phyloP scores from a whole-genome alignment of 1,139 yeast species.

The Kodamaea fungicola region DNA sequence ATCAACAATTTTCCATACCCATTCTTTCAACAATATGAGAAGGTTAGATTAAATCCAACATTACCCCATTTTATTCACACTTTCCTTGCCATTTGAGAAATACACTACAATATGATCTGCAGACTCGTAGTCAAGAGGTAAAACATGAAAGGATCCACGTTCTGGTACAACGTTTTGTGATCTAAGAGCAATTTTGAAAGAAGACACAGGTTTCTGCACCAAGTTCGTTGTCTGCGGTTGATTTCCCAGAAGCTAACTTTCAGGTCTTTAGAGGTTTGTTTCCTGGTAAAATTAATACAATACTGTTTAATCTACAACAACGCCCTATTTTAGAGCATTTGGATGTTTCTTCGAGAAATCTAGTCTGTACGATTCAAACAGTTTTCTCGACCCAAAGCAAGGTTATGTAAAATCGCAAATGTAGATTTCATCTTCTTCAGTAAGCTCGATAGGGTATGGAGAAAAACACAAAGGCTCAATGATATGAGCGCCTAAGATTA shows the following conservation, averaged over 20 bases:
- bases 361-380: conserved; percentile 83
- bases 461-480: conserved; percentile 99
- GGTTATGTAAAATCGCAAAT: conserved; percentile 89
- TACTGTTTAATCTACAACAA: no score
- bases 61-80: conserved; percentile 96
- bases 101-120: conserved; percentile 97
- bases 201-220: conserved; percentile 94
- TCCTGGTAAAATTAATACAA: no score
- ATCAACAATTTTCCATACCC: conserved; percentile 91
- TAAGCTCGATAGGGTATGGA: conserved; percentile 91
- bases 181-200: conserved; percentile 86
- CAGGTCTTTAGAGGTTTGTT: conserved; percentile 93
- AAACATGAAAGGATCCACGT: conserved; percentile 94
- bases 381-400: conserved; percentile 85
- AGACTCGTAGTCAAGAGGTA: conserved; percentile 89
- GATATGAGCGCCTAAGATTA: conserved; percentile 84
- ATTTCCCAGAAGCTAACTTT: conserved; percentile 82
- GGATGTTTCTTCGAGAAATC: conserved; percentile 91
- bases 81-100: conserved; percentile 93
- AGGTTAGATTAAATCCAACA: conserved; percentile 91
- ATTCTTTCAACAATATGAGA: conserved; percentile 93
- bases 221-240: conserved; percentile 87
- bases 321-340: no score
- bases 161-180: conserved; percentile 92
- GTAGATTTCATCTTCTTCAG: conserved; percentile 85